Evolutionary conservation across 169 alveolate species (phyloP).

Genomic region (Eimeria necatrix): DNA sequence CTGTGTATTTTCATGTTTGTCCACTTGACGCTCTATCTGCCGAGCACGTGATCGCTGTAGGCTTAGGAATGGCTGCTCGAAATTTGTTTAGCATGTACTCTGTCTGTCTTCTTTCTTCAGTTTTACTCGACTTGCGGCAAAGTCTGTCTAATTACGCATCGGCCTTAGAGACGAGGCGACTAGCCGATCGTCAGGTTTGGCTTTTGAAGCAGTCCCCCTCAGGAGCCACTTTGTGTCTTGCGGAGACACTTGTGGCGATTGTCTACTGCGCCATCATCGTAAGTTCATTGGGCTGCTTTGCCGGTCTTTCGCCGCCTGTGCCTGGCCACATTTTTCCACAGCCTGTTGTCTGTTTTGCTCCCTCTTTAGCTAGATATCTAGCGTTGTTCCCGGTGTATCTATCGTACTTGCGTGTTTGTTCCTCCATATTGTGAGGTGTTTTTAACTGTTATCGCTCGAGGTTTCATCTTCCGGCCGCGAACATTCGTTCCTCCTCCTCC

Average conservation of each 20-base stretch:
- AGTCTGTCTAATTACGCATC: constrained; percentile 89
- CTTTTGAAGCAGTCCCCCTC: constrained; percentile 93
- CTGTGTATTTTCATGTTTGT: constrained; percentile 2
- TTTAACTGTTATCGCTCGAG: too few relatives aligned
- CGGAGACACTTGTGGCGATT: constrained; percentile 87
- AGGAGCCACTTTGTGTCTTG: constrained; percentile 89
- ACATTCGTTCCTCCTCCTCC: too few relatives aligned
- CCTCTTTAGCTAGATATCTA: too few relatives aligned
- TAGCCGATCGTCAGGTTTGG: constrained; percentile 94
- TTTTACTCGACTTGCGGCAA: constrained; percentile 86
- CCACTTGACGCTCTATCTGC: not conserved
- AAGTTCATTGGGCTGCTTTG: not conserved
- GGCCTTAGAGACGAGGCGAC: constrained; percentile 86
- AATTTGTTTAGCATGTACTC: not conserved
- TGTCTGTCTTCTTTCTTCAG: constrained; percentile 72
- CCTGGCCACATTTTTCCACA: not conserved
- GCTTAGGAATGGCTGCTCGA: too few relatives aligned
- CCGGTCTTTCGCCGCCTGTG: not conserved
- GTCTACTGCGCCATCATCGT: constrained; percentile 85
- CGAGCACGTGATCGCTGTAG: too few relatives aligned
- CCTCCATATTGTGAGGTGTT: too few relatives aligned
- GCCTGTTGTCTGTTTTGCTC: not conserved
- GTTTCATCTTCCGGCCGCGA: too few relatives aligned
- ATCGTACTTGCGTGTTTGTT: too few relatives aligned
- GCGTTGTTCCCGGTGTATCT: too few relatives aligned